Conservation (phyloP, 129 eudicot species). For the Pulicaria dysenterica region DNA sequence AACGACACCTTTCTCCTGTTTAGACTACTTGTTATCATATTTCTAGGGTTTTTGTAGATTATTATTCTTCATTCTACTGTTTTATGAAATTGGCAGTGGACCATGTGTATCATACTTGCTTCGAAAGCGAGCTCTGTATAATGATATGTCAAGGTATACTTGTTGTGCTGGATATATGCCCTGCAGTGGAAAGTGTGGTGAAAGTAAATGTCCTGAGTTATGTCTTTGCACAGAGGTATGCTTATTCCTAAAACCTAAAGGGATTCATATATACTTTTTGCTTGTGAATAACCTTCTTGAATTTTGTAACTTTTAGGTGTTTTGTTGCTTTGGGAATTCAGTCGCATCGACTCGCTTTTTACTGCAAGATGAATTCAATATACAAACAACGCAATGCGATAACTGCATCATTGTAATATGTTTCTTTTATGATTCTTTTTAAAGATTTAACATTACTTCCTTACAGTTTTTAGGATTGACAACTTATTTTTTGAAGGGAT, state of each 20-base stretch:
- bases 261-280: neutral
- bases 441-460: neutral
- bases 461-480: neutral
- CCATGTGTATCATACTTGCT: slow-evolving; percentile 92
- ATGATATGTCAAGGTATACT: slow-evolving; percentile 92
- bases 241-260: neutral
- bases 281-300: neutral
- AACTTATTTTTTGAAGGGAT: slow-evolving; percentile 46
- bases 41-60: neutral
- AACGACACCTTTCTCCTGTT: too few relatives aligned
- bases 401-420: slow-evolving; percentile 89
- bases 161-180: slow-evolving; percentile 98
- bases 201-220: slow-evolving; percentile 84
- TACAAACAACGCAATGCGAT: slow-evolving; percentile 92
- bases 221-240: slow-evolving; percentile 95
- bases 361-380: slow-evolving; percentile 92
- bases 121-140: slow-evolving; percentile 86
- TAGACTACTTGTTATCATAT: neutral
- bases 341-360: slow-evolving; percentile 92
- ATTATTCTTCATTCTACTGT: slow-evolving; percentile 9
- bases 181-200: slow-evolving; percentile 98
- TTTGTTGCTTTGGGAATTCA: slow-evolving; percentile 78
- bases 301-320: slow-evolving; percentile 50
- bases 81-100: slow-evolving; percentile 44
- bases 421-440: slow-evolving; percentile 11